Evolutionary conservation across 1,139 yeast genomes (phyloP).

Genomic region (Zygosaccharomyces pseudobailii): DNA sequence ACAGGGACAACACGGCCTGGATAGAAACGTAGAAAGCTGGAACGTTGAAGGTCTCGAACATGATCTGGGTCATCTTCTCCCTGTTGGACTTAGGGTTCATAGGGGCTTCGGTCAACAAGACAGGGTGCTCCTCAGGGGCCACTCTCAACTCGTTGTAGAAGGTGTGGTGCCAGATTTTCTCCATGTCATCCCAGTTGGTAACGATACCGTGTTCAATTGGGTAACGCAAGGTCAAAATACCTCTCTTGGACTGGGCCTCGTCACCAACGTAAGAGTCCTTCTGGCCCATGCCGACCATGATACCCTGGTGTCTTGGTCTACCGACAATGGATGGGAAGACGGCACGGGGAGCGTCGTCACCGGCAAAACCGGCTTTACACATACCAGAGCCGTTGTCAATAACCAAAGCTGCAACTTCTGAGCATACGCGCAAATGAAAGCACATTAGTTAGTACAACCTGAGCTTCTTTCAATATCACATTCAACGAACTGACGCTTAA

Average conservation of each 20-base stretch:
- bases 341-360: conserved; percentile 99
- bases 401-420: conserved; percentile 50
- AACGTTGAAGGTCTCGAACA: conserved; percentile 98
- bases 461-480: neutral
- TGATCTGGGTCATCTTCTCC: conserved; percentile 98
- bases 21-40: conserved; percentile 99
- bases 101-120: conserved; percentile 97
- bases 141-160: conserved; percentile 97
- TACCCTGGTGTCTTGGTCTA: conserved; percentile 99
- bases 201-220: conserved; percentile 99
- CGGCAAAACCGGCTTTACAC: conserved; percentile 99
- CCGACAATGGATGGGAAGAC: conserved; percentile 99
- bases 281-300: conserved; percentile 99
- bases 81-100: conserved; percentile 99
- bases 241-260: conserved; percentile 99
- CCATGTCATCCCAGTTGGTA: conserved; percentile 99
- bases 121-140: conserved; percentile 99
- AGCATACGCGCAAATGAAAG: neutral
- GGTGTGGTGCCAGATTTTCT: conserved; percentile 99
- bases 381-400: conserved; percentile 99
- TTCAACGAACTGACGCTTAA: neutral
- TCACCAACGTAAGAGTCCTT: conserved; percentile 99
- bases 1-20: conserved; percentile 96
- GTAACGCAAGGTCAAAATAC: conserved; percentile 96
- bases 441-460: conserved; percentile 6